Conservation (phyloP, 176 grass and related monocot genomes). For the Ensete ventricosum region DNA sequence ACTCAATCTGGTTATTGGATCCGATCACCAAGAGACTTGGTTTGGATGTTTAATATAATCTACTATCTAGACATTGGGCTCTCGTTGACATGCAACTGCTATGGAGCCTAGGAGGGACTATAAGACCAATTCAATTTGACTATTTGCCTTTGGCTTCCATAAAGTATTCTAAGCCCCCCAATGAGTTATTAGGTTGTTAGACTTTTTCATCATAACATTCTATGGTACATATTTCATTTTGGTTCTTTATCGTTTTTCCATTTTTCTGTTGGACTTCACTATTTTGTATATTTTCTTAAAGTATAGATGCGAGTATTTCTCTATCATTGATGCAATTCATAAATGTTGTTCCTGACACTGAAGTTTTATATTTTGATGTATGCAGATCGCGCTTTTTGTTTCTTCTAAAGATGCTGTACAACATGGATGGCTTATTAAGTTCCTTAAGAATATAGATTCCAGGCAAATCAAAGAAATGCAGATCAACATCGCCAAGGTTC, state of each 20-base stretch:
- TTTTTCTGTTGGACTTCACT: neutral
- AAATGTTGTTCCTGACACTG: neutral
- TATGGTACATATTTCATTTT: neutral
- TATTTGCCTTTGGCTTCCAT: too few relatives aligned
- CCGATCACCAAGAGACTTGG: too few relatives aligned
- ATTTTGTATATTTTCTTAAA: neutral
- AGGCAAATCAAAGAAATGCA: constrained; percentile 59
- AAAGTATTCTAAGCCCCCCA: too few relatives aligned
- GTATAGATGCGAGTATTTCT: neutral
- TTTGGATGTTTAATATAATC: too few relatives aligned
- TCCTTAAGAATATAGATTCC: constrained; percentile 50
- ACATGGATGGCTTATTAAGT: constrained; percentile 71
- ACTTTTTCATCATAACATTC: too few relatives aligned
- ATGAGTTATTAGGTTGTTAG: too few relatives aligned
- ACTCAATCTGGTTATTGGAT: too few relatives aligned
- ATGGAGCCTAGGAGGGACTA: too few relatives aligned
- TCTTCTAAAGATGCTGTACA: constrained; percentile 80
- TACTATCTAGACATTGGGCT: too few relatives aligned
- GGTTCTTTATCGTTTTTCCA: neutral
- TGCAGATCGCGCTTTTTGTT: constrained; percentile 83
- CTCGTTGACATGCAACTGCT: too few relatives aligned
- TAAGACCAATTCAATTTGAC: too few relatives aligned
- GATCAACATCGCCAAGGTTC: constrained; percentile 67
- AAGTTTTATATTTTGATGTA: neutral
- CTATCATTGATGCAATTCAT: neutral